Percentiles rank a stretch among this genome's conserved stretches.
These are phyloP conservation scores for Metschnikowia borealis DNA, from an alignment of 805 yeast species.

Conservation along the genomic window DNA sequence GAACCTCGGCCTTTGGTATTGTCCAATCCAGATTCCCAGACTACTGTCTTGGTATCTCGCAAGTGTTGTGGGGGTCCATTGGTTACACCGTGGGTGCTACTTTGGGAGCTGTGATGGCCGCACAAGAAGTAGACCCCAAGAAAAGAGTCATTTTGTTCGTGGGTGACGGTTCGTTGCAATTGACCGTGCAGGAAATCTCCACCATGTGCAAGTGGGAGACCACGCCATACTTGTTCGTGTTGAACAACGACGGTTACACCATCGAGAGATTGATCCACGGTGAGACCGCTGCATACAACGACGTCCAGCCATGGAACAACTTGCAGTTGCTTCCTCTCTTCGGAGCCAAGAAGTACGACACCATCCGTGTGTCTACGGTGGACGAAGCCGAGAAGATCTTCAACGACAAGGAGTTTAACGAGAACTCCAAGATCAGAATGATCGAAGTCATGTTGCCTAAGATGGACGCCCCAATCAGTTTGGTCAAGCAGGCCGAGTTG, in stretches of 20 bases:
- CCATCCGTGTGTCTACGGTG: slow-evolving; percentile 23
- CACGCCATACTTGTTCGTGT: slow-evolving; percentile 35
- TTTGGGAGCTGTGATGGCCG: slow-evolving; percentile 28
- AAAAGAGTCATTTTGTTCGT: slow-evolving; percentile 37
- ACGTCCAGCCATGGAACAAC: slow-evolving; percentile 39
- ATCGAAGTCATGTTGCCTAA: slow-evolving; percentile 34
- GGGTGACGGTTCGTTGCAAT: slow-evolving; percentile 42
- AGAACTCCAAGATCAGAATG: slow-evolving; percentile 31
- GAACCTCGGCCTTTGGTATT: slow-evolving; percentile 28
- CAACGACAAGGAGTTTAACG: slow-evolving; percentile 24
- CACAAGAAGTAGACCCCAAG: slow-evolving; percentile 23
- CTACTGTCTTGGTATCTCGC: slow-evolving; percentile 24
- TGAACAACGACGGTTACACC: slow-evolving; percentile 40
- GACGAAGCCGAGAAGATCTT: slow-evolving; percentile 26
- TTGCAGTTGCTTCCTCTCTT: slow-evolving; percentile 30
- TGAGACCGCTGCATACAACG: slow-evolving; percentile 32
- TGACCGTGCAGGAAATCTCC: slow-evolving; percentile 39
- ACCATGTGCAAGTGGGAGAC: slow-evolving; percentile 34
- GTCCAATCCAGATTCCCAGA: slow-evolving; percentile 24
- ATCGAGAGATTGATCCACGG: slow-evolving; percentile 41
- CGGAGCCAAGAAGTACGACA: slow-evolving; percentile 28
- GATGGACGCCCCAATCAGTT: slow-evolving; percentile 37
- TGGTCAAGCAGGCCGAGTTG: slow-evolving; percentile 34
- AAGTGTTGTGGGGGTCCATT: slow-evolving; percentile 27
- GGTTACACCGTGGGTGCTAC: slow-evolving; percentile 29